Conservation (phyloP, 2,329 filamentous ascomycete species). For the Pezicula rhizophila region DNA sequence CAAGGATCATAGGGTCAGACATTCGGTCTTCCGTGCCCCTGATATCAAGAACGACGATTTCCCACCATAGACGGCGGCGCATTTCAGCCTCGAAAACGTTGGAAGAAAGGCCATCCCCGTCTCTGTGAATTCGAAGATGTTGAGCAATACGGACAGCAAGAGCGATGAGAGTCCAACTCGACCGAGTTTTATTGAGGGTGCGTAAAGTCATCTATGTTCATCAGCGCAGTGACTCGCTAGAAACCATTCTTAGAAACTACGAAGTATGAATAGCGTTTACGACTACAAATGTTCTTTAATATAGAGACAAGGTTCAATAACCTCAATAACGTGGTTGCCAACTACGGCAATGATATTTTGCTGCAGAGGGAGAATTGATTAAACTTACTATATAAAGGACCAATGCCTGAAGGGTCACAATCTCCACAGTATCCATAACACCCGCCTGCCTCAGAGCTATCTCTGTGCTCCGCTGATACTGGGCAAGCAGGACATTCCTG, state of each 20-base stretch:
- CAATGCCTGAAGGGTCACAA: slow-evolving; percentile 4
- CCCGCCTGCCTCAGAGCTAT: neutral
- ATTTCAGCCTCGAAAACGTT: slow-evolving; percentile 44
- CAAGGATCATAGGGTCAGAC: slow-evolving; percentile 37
- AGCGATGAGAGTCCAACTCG: slow-evolving; percentile 35
- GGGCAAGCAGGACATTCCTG: neutral
- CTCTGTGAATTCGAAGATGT: slow-evolving; percentile 42
- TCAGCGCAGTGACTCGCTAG: neutral
- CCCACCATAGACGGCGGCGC: slow-evolving; percentile 45
- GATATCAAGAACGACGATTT: slow-evolving; percentile 39
- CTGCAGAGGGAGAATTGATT: neutral
- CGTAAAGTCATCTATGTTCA: slow-evolving; percentile 3
- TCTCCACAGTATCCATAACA: slow-evolving; percentile 3
- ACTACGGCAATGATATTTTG: neutral
- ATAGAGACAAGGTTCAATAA: no score
- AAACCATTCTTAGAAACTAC: neutral
- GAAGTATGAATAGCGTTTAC: no score
- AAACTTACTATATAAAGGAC: slow-evolving; percentile 2
- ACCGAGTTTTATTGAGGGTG: slow-evolving; percentile 27
- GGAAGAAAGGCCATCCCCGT: slow-evolving; percentile 41
- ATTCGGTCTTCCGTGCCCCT: slow-evolving; percentile 43
- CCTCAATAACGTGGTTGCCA: neutral
- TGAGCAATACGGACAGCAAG: slow-evolving; percentile 27
- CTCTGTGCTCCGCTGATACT: neutral
- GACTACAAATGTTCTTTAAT: no score